Base-by-base conservation (phyloP, 2,329 filamentous ascomycete genomes). In the Phoma sp. region DNA sequence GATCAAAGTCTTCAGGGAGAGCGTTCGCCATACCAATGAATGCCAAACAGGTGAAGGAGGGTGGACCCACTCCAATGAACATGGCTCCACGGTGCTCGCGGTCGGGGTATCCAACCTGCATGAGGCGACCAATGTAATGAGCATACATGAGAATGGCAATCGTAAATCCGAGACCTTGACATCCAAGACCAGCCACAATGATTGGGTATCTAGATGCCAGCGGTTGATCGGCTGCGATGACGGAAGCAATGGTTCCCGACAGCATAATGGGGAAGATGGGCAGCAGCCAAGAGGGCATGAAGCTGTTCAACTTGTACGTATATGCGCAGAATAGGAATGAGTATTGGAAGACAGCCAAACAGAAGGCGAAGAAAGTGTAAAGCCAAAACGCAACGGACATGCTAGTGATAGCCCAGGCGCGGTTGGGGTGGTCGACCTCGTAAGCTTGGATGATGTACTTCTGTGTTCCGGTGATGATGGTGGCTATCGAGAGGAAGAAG, bases 261-360 rank as follows among this genome's bases (percentile, higher is more conserved):
- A 91, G 79, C 88, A 91, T 91, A 69, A 89, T 79, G 14, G 88
- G 88, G 71, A 91, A 91, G 64, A 90, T 87, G 34, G 88, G 88
- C 6, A 92, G 76, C 51, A 91, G 84, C 88, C 88, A 91, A 0
- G 87, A 86, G 0, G 89, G 89, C 80, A 88, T 90, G 84, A 90
- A 89, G 32, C 83, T 85, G 49, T 86, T 83, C 14, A 90, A 75
- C 5, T 78, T 80, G 53, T 86, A 87, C 56, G 76, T 81, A 65
- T 84, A 82, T 7, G 77, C 74, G 5, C 83, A 78, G 71, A 91
- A 91, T 26, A 91, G 77, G 67, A 83, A 84, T 29, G 82, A 86
- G 76, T 91, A 92, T 50, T 78, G 77, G 53, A 76, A 74, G 21
- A 73, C 63, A 6, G 75, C 76, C 36, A 78, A 61, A 25, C 66